A percentile compares a stretch with the other conserved stretches of the same genome.
These are phyloP conservation scores for Huntiella omanensis DNA, from an alignment of 2,329 filamentous ascomycete genomes.

Conservation along the genomic window DNA sequence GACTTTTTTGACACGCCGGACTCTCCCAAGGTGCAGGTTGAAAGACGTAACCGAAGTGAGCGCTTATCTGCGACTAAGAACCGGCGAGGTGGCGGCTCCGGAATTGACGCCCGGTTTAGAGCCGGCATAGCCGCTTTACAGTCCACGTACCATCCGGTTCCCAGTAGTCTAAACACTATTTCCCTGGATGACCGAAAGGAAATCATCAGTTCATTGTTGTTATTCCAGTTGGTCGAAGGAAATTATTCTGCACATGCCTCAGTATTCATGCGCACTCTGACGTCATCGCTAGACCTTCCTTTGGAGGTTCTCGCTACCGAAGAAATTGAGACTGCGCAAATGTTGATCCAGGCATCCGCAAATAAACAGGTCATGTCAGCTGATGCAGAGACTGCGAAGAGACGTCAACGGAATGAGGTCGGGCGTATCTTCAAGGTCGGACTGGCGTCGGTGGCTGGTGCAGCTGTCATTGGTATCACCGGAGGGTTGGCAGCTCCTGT, in stretches of 20 bases:
- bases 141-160: conserved; percentile 32
- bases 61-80: conserved; percentile 16
- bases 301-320: conserved; percentile 43
- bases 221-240: conserved; percentile 52
- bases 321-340: conserved; percentile 58
- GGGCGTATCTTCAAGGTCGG: conserved; percentile 78
- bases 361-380: conserved; percentile 42
- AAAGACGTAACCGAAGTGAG: conserved; percentile 27
- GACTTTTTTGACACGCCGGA: conserved; percentile 6
- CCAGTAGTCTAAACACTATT: conserved; percentile 36
- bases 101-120: conserved; percentile 15
- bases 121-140: conserved; percentile 28
- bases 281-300: conserved; percentile 46
- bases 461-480: conserved; percentile 76
- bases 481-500: conserved; percentile 80
- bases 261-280: conserved; percentile 45
- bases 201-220: conserved; percentile 48
- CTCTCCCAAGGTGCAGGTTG: conserved; percentile 26
- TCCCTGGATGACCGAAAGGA: conserved; percentile 39
- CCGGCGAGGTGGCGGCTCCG: conserved; percentile 16
- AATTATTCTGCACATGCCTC: conserved; percentile 60
- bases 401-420: conserved; percentile 49
- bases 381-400: conserved; percentile 57
- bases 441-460: conserved; percentile 71
- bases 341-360: conserved; percentile 47